These are phyloP conservation scores for Termitomyces sp. DNA, from an alignment of 768 basidiomycete species.

Conservation along the genomic window DNA sequence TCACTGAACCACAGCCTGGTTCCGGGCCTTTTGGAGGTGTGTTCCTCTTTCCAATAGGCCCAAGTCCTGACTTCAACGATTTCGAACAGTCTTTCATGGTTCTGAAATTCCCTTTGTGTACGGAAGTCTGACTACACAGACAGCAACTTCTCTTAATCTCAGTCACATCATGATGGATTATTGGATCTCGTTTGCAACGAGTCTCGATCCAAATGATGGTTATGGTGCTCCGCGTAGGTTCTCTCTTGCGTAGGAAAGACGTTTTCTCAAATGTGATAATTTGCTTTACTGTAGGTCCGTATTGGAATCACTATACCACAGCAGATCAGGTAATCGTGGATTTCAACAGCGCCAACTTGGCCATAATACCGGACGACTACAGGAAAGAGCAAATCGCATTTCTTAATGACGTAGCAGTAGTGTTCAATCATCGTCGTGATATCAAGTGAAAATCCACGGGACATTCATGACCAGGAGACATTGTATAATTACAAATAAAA, in stretches of 20 bases:
- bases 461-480: background rate
- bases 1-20: conserved; percentile 26
- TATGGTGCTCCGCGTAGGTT: conserved; percentile 25
- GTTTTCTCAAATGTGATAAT: background rate
- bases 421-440: conserved; percentile 19
- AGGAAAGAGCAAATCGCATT: conserved; percentile 20
- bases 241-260: background rate
- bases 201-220: conserved; percentile 37
- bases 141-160: conserved; percentile 16
- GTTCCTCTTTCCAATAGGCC: too few relatives aligned
- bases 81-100: conserved; percentile 18
- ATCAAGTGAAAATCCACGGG: background rate
- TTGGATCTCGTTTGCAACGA: conserved; percentile 42
- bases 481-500: background rate
- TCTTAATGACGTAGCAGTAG: conserved; percentile 17
- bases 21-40: conserved; percentile 6
- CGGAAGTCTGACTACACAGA: conserved; percentile 14
- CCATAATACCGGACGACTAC: conserved; percentile 22
- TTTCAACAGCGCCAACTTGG: conserved; percentile 21
- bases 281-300: conserved; percentile 16
- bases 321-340: conserved; percentile 16
- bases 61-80: conserved; percentile 12
- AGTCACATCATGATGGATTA: conserved; percentile 38
- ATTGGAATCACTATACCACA: conserved; percentile 18
- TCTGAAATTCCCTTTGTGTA: conserved; percentile 26